These are phyloP conservation scores for Vitis riparia DNA, from an alignment of 164 flowering plant species.

Conservation along the genomic window DNA sequence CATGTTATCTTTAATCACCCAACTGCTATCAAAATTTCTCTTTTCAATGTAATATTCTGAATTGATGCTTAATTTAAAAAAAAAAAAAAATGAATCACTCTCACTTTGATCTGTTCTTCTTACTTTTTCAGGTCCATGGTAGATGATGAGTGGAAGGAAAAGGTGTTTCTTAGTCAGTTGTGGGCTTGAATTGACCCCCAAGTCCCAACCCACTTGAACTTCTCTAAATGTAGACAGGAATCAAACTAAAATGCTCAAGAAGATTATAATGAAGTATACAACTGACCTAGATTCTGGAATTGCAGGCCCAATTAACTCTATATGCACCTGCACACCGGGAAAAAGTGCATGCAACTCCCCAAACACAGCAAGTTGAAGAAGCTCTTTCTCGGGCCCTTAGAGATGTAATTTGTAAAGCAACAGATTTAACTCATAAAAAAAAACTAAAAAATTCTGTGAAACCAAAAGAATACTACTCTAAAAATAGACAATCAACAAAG, in stretches of 20 bases:
- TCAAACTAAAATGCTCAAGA: constrained; percentile 3
- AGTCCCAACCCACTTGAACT: neutral
- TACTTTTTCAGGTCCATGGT: no score
- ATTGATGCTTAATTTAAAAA: no score
- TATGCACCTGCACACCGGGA: constrained; percentile 56
- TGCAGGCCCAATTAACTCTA: constrained; percentile 86
- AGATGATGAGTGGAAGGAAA: no score
- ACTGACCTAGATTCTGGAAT: constrained; percentile 67
- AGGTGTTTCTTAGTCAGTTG: no score
- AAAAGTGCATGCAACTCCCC: constrained; percentile 79
- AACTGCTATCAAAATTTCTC: no score
- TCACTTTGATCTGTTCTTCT: no score
- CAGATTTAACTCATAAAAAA: constrained; percentile 9
- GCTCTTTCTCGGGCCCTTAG: constrained; percentile 89
- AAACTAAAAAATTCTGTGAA: constrained; percentile 7
- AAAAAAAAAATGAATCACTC: no score
- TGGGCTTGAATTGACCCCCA: neutral
- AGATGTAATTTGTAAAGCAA: neutral
- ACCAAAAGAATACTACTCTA: no score
- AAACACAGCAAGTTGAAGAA: constrained; percentile 70
- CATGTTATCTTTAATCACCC: no score
- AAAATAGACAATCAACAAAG: no score
- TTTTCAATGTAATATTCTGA: no score
- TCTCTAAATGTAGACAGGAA: neutral
- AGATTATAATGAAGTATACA: constrained; percentile 1